These are phyloP conservation scores for Fusarium illudens DNA, from an alignment of 2,329 filamentous ascomycete genomes.

Conservation along the genomic window DNA sequence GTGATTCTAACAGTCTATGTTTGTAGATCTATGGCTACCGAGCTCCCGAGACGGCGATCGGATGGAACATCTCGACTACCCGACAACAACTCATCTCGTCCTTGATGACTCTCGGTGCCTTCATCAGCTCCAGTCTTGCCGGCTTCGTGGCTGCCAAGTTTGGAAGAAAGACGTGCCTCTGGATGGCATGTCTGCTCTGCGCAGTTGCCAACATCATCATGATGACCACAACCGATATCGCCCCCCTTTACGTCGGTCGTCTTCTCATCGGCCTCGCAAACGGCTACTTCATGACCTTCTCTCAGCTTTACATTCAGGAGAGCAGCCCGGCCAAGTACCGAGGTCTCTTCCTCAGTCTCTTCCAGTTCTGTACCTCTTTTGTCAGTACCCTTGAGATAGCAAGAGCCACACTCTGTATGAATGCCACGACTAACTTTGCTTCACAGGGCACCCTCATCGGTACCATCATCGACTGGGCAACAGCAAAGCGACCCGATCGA, in stretches of 20 bases:
- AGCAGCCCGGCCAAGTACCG: constrained; percentile 35
- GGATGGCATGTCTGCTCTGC: constrained; percentile 34
- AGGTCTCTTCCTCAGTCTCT: constrained; percentile 33
- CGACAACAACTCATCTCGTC: constrained; percentile 37
- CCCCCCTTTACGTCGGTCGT: constrained; percentile 23
- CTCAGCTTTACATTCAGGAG: constrained; percentile 36
- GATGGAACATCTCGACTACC: constrained; percentile 37
- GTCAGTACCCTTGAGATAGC: constrained; percentile 12
- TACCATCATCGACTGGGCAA: constrained; percentile 36
- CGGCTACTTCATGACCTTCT: constrained; percentile 38
- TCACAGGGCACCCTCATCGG: constrained; percentile 31
- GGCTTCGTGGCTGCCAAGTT: constrained; percentile 27
- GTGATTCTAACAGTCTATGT: not conserved
- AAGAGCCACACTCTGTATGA: too few relatives aligned
- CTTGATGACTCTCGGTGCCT: constrained; percentile 36
- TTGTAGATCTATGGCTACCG: constrained; percentile 32
- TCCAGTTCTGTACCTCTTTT: constrained; percentile 35
- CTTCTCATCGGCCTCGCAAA: constrained; percentile 35
- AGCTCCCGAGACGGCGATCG: constrained; percentile 33
- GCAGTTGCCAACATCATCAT: constrained; percentile 35
- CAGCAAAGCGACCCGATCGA: constrained; percentile 29
- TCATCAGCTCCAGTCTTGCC: constrained; percentile 36
- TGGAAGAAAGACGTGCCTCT: constrained; percentile 28
- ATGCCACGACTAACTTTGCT: not conserved
- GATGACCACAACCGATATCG: constrained; percentile 36